Evolutionary conservation across 768 basidiomycete species (phyloP).

Genomic region (Boletus coccyginus): DNA sequence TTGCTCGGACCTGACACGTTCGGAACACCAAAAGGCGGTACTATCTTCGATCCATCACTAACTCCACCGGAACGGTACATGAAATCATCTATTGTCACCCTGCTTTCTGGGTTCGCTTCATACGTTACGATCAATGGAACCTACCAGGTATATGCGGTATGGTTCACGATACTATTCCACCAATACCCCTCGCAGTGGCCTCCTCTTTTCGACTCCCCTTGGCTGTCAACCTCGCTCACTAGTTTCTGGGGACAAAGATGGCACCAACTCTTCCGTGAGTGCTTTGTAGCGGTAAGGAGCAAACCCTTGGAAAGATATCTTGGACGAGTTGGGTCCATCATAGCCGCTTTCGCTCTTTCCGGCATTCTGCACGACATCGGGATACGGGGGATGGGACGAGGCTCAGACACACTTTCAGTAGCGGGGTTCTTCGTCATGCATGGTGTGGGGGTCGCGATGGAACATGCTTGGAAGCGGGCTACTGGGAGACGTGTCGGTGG

Average conservation of each 20-base stretch:
- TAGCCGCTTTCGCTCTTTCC: constrained; percentile 61
- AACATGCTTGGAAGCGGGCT: constrained; percentile 41
- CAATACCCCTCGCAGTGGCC: constrained; percentile 60
- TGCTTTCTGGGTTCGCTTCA: constrained; percentile 42
- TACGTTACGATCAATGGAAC: constrained; percentile 43
- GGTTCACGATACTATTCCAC: constrained; percentile 44
- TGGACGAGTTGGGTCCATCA: constrained; percentile 47
- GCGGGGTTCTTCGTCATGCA: constrained; percentile 57
- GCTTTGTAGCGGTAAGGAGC: constrained; percentile 52
- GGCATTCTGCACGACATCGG: constrained; percentile 59
- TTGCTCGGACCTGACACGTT: constrained; percentile 41
- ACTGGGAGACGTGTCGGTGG: constrained; percentile 52
- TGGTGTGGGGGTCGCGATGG: constrained; percentile 50
- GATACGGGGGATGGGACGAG: constrained; percentile 56
- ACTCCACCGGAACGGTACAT: constrained; percentile 33
- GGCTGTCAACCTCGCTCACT: constrained; percentile 52
- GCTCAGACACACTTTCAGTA: constrained; percentile 42
- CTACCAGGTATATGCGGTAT: constrained; percentile 41
- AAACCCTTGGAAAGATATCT: constrained; percentile 40
- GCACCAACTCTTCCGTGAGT: constrained; percentile 66
- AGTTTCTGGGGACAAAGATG: constrained; percentile 65
- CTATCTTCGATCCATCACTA: constrained; percentile 37
- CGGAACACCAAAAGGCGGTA: constrained; percentile 31
- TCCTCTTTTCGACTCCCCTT: constrained; percentile 58
- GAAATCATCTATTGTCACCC: constrained; percentile 44